Percentiles rank a stretch among this genome's conserved stretches.
phyloP scores from a whole-genome alignment of 139 green algal genomes.

The Haematococcus sp. region DNA sequence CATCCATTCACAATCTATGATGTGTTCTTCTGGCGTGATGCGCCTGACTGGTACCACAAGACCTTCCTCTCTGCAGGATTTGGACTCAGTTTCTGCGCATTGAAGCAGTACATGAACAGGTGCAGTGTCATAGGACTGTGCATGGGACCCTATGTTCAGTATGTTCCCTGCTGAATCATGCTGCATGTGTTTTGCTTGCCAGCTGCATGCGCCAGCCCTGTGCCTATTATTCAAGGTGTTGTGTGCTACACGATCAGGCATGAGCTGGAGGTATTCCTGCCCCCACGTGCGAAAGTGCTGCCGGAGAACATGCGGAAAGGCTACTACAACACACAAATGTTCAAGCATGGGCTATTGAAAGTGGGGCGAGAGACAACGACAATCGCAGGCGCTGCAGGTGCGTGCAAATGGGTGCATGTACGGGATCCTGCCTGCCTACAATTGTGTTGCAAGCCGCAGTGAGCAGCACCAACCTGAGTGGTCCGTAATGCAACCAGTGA shows the following conservation, averaged over 20 bases:
- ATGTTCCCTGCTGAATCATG: not conserved
- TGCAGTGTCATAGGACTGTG: not conserved
- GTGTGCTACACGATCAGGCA: slow-evolving; percentile 17
- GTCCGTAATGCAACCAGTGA: too few species aligned
- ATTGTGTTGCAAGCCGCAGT: not conserved
- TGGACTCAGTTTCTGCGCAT: slow-evolving; percentile 16
- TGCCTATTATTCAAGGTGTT: too few species aligned
- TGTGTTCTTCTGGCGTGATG: slow-evolving; percentile 49
- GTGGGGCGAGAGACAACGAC: slow-evolving; percentile 28
- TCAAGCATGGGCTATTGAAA: slow-evolving; percentile 36
- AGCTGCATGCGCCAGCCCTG: too few species aligned
- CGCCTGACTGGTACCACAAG: slow-evolving; percentile 43
- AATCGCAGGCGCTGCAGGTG: slow-evolving; percentile 29
- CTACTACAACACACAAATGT: slow-evolving; percentile 36
- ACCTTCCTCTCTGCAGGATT: slow-evolving; percentile 39
- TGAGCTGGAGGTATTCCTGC: slow-evolving; percentile 47
- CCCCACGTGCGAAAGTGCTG: slow-evolving; percentile 34
- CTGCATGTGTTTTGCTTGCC: not conserved
- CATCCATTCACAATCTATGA: slow-evolving; percentile 8
- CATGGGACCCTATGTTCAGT: not conserved
- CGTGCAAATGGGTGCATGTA: not conserved
- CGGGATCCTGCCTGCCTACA: not conserved
- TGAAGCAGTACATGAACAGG: slow-evolving; percentile 41
- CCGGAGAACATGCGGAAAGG: slow-evolving; percentile 26
- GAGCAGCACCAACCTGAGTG: too few species aligned